Evolutionary conservation across 2,329 filamentous ascomycete genomes (phyloP), one percentile per base, ranked within the genome.

Genomic region (Immersiporthe knoxdaviesiana): DNA sequence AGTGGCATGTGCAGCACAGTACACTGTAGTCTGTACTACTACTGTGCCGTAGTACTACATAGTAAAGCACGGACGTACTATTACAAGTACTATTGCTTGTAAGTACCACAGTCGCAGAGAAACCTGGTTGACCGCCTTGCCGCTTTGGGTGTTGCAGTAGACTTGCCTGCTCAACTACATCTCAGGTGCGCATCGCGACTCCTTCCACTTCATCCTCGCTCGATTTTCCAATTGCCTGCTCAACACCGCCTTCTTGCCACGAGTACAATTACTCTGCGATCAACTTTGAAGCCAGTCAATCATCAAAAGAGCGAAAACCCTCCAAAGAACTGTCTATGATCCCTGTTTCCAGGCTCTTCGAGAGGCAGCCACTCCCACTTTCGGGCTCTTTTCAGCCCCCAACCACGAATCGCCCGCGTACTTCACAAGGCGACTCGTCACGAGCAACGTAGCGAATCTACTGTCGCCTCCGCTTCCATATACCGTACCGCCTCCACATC

Each of bases 381-480:
- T 30, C 52, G 27, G 52, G 52, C 52, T 56, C 24, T 30, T 56
- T 56, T 56, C 52, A 30, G 52, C 52, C 52, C 52, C 52, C 52
- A 32, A 8, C 52, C 52, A 30, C 27, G 24, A 16, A 30, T 18
- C 52, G 52, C 24, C 27, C 14, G 12, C 24, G 1, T 16, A 27
- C 24, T 54, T 27, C 24, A 54, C 24, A n/a, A 54, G 50, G 24
- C 24, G 12, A 30, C 50, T 27, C 14, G 24, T 59, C 32, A 16
- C 56, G 18, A 37, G 14, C 11, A 18, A 59, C 10, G 18, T n/a
- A 14, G 7, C 56, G 1, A 21, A 4, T 21, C 12, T 32, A 32
- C 5, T 32, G 30, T 21, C 21, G 3, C 27, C 21, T 37, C 32
- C n/a, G 27, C 37, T 41, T 3, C 30, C 35, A 11, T n/a, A n/a